Evolutionary conservation across 306 rosid genomes (phyloP), one percentile per base, ranked within the genome.

Genomic region (Medicago arabica): DNA sequence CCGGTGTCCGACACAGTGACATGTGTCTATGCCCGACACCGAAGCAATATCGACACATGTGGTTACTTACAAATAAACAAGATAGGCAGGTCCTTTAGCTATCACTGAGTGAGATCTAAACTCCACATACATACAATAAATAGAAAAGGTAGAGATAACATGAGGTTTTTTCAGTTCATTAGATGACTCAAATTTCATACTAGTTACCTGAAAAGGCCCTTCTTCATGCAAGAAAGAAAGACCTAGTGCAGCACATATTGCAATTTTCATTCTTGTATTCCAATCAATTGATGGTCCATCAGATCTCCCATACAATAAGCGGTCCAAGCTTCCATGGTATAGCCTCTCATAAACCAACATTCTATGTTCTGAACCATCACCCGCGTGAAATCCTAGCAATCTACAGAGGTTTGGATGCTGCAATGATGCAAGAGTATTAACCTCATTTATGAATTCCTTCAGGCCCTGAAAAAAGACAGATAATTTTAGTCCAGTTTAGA

Each of bases 281-380:
- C 72, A 67, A 67, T 67, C 72, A 21, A 67, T 19, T 67, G 72
- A 67, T 8, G 72, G 72, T 44, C 72, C 72, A 67, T 67, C 72
- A 44, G 57, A 67, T 44, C 54, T 67, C 39, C 72, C 72, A 21
- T 67, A 44, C 21, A 67, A 67, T 44, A 67, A 16, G 39, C 72
- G 72, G 72, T 67, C 72, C 72, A 67, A 67, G 40, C 72, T 67
- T 67, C 72, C 72, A 67, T 67, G 72, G 72, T 43, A 47, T 67
- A 67, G 72, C 72, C 54, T 43, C 57, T 67, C 72, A 44, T 67
- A 67, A 67, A 67, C 72, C 72, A 67, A 14, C 55, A 67, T 19
- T 44, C 72, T 67, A 67, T 44, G 72, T 23, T 67, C 72, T 47
- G 72, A 67, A 21, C 72, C 72, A 67, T 67, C 72, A 67, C 72